Evolutionary conservation across 2,329 filamentous ascomycete species (phyloP), one percentile per base, ranked within the genome.

Genomic region (Cercospora sp.): DNA sequence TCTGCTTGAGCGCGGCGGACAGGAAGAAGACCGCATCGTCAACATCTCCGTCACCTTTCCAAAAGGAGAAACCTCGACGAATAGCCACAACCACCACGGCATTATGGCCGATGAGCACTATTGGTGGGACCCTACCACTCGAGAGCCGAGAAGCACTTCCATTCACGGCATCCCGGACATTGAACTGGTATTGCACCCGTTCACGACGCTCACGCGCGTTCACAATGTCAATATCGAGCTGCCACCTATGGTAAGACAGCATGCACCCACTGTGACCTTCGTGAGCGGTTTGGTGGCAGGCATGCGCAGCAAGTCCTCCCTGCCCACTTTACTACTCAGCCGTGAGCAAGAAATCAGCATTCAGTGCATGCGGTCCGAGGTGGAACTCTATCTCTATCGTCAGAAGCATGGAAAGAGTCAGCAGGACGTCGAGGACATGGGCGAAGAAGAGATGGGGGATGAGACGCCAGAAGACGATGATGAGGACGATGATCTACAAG

Each of bases 101-200:
- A 72, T 72, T 28, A 71, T 68, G 60, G 26, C 33, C 13, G 53
- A 39, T 9, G 63, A 72, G 33, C 55, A 68, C 53, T 69, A 68
- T 42, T 76, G 75, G 75, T 76, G 74, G 74, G 70, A 75, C 39
- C 28, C 66, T 1, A 59, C 63, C 51, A 67, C 51, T 3, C n/a
- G 69, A 18, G 30, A 63, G 13, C 73, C 75, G 10, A 70, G 73
- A 30, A 51, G 62, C 55, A 73, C 74, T 6, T 69, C 68, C 10
- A 69, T 76, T 23, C 69, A 76, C 57, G 63, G 64, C 16, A 51
- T 76, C 9, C 66, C 73, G 1, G 74, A 76, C 61, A 53, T 77
- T 63, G 70, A 77, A 59, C 64, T 77, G 18, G 69, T 72, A 16
- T 66, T 77, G n/a, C 72, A 67, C 10, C 72, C 72, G 2, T 74